Evolutionary conservation across 768 basidiomycete species (phyloP).

Genomic region (Russula sp.): DNA sequence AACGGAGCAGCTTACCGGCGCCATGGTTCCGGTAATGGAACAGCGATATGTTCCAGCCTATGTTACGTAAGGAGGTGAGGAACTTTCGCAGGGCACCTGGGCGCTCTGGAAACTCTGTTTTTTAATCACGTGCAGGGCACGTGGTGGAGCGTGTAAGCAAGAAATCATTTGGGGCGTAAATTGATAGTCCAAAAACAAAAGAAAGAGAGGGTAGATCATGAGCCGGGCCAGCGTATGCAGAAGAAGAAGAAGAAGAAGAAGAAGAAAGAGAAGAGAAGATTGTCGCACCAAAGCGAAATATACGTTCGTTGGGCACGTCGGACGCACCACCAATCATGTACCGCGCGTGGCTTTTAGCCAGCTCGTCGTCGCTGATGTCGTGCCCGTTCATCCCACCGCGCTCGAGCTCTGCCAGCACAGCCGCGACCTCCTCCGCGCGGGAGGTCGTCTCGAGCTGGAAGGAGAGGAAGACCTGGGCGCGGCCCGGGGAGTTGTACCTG

Average conservation of each 20-base stretch:
- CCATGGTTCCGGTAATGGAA: conserved; percentile 99
- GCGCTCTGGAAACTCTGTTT: conserved; percentile 88
- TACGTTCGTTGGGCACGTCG: conserved; percentile 71
- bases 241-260: no score
- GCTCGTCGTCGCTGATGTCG: conserved; percentile 92
- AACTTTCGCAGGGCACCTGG: conserved; percentile 89
- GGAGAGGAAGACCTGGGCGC: conserved; percentile 85
- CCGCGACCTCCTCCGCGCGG: conserved; percentile 53
- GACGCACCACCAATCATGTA: conserved; percentile 91
- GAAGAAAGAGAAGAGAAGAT: no score
- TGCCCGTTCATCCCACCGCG: conserved; percentile 68
- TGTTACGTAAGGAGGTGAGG: conserved; percentile 62
- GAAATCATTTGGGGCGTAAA: no score
- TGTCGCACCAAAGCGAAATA: conserved; percentile 84
- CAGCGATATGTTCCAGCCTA: conserved; percentile 89
- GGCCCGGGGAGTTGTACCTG: conserved; percentile 65
- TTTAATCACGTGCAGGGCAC: no score
- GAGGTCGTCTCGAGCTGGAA: conserved; percentile 66
- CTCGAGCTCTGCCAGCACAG: conserved; percentile 57
- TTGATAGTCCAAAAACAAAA: no score
- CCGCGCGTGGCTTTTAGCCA: conserved; percentile 89
- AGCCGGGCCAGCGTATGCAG: neutral
- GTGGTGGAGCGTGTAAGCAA: no score
- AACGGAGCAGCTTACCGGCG: conserved; percentile 52
- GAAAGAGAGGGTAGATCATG: neutral